Evolutionary conservation across 2,329 filamentous ascomycete genomes (phyloP).

Genomic region (Epicoccum sorghinum): DNA sequence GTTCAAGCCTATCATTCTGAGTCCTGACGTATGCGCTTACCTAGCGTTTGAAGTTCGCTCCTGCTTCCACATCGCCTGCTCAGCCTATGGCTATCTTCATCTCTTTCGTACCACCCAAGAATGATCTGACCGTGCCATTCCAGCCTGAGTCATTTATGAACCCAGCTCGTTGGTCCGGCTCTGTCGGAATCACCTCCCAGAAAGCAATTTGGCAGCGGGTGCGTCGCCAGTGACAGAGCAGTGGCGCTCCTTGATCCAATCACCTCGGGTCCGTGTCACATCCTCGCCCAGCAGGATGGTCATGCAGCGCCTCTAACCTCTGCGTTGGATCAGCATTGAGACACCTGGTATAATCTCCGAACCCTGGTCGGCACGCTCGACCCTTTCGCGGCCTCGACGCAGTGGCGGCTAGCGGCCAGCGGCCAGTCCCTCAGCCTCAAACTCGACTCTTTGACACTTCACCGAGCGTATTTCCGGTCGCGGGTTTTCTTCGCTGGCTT

Average conservation of each 20-base stretch:
- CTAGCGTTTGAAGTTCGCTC: not conserved
- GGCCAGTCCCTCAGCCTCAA: no score
- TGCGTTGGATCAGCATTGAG: constrained; percentile 12
- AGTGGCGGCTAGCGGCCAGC: not conserved
- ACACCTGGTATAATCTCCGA: constrained; percentile 9
- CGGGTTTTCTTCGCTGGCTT: not conserved
- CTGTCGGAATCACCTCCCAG: not conserved
- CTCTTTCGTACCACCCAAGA: not conserved
- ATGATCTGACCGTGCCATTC: not conserved
- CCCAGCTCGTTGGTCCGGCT: constrained; percentile 12
- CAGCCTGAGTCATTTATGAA: not conserved
- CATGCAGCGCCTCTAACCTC: constrained; percentile 11
- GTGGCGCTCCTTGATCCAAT: constrained; percentile 8
- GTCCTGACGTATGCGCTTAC: not conserved
- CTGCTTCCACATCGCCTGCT: not conserved
- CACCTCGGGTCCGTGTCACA: constrained; percentile 2
- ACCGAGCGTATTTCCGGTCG: not conserved
- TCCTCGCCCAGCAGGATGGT: constrained; percentile 7
- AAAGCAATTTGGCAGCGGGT: constrained; percentile 4
- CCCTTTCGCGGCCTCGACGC: not conserved
- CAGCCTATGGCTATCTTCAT: not conserved
- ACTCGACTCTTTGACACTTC: not conserved
- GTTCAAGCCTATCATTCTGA: not conserved
- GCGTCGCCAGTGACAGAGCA: constrained; percentile 1
- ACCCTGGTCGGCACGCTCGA: not conserved